phyloP scores from a whole-genome alignment of 2,329 filamentous ascomycete species.

The Beauveria sp. region DNA sequence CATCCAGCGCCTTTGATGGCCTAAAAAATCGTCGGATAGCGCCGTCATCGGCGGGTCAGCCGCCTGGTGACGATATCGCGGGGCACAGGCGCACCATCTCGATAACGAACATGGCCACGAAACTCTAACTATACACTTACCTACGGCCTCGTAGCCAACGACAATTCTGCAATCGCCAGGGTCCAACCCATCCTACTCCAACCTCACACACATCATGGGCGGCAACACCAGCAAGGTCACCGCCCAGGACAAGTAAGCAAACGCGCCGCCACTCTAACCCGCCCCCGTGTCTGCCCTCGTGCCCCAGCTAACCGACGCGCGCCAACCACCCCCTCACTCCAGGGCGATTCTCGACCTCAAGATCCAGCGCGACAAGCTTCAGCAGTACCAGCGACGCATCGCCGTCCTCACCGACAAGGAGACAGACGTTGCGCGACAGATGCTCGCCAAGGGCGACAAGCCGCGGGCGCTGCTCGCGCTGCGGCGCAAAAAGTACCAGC shows the following conservation, averaged over 20 bases:
- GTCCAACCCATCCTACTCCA: background rate
- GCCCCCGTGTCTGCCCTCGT: constrained; percentile 11
- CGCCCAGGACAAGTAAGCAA: constrained; percentile 73
- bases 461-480: constrained; percentile 77
- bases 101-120: background rate
- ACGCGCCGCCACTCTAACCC: background rate
- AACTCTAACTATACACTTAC: background rate
- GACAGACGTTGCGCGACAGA: constrained; percentile 76
- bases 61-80: constrained; percentile 6
- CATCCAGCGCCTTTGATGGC: too few species aligned
- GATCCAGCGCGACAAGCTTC: constrained; percentile 92
- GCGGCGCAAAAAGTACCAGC: constrained; percentile 93
- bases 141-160: background rate
- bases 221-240: constrained; percentile 51
- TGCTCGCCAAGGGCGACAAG: constrained; percentile 74
- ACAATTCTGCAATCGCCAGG: background rate
- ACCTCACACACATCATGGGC: constrained; percentile 35
- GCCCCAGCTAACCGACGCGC: background rate
- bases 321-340: constrained; percentile 12
- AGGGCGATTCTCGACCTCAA: constrained; percentile 98
- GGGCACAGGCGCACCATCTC: background rate
- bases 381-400: constrained; percentile 91
- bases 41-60: too few species aligned
- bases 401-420: constrained; percentile 78
- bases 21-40: too few species aligned